Percentiles rank a stretch among this genome's conserved stretches.
Conservation (phyloP, 2,329 filamentous ascomycete species). For the Aspergillus unguis region DNA sequence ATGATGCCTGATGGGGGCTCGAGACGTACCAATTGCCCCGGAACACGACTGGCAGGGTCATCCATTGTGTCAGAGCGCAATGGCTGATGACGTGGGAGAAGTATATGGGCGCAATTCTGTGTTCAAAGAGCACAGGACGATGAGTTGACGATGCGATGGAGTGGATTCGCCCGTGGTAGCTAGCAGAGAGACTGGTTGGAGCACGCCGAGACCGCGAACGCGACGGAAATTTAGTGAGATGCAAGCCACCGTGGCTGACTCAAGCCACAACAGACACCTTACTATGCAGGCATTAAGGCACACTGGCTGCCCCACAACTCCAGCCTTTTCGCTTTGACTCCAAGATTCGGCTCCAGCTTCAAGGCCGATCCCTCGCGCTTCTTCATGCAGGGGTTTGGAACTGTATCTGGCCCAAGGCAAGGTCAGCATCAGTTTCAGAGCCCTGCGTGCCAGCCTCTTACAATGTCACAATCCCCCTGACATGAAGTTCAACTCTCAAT, state of each 20-base stretch:
- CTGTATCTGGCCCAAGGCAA: background rate
- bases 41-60: constrained; percentile 46
- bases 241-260: constrained; percentile 15
- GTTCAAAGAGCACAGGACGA: background rate
- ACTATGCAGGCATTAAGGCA: constrained; percentile 14
- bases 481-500: background rate
- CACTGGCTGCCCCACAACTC: background rate
- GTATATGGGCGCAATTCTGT: constrained; percentile 17
- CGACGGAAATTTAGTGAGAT: constrained; percentile 39
- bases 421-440: background rate
- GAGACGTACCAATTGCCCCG: constrained; percentile 41
- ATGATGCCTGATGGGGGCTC: constrained; percentile 8
- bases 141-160: constrained; percentile 11
- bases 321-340: too few species aligned
- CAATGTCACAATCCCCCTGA: background rate
- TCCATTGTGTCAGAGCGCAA: constrained; percentile 38
- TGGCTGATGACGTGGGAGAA: constrained; percentile 4
- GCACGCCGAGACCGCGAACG: constrained; percentile 27
- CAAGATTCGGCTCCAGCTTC: background rate
- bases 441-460: background rate
- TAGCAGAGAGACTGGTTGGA: constrained; percentile 8
- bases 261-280: constrained; percentile 23
- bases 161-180: background rate
- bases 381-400: background rate
- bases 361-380: background rate